Evolutionary conservation across 768 basidiomycete species (phyloP).

Genomic region (Agrocybe chaxingu): DNA sequence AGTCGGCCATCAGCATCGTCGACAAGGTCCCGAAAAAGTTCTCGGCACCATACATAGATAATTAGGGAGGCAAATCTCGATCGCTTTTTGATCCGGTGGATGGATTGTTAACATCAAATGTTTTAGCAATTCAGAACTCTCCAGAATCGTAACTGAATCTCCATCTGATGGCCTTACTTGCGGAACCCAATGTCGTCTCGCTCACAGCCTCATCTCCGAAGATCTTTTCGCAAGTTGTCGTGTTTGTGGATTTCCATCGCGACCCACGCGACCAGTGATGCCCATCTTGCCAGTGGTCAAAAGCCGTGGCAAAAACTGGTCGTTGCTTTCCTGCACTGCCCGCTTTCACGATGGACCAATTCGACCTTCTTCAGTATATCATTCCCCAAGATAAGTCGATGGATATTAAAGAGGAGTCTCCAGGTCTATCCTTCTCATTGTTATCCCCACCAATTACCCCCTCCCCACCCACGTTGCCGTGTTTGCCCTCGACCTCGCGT

Average conservation of each 20-base stretch:
- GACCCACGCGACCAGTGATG: conserved; percentile 14
- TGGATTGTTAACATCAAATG: background rate
- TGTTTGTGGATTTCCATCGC: conserved; percentile 20
- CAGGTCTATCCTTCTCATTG: conserved; percentile 31
- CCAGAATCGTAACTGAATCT: conserved; percentile 7
- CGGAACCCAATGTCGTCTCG: conserved; percentile 12
- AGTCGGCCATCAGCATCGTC: too few species aligned
- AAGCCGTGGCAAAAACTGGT: conserved; percentile 17
- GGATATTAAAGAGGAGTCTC: conserved; percentile 47
- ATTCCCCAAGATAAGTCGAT: conserved; percentile 16
- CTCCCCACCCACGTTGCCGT: conserved; percentile 23
- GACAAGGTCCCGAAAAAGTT: too few species aligned
- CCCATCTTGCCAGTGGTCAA: conserved; percentile 17
- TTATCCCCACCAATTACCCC: conserved; percentile 31
- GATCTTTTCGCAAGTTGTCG: conserved; percentile 16
- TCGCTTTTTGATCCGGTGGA: too few species aligned
- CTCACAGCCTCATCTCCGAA: conserved; percentile 19
- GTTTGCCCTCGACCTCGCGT: conserved; percentile 26
- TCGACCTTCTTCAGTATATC: conserved; percentile 31
- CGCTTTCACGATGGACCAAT: conserved; percentile 30
- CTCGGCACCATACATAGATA: too few species aligned
- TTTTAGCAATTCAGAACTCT: conserved; percentile 5
- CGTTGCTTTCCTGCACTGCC: conserved; percentile 42
- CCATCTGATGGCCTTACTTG: conserved; percentile 9
- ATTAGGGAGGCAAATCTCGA: too few species aligned